phyloP scores from a whole-genome alignment of 495 filamentous ascomycete species.

The Talaromyces thailandensis region DNA sequence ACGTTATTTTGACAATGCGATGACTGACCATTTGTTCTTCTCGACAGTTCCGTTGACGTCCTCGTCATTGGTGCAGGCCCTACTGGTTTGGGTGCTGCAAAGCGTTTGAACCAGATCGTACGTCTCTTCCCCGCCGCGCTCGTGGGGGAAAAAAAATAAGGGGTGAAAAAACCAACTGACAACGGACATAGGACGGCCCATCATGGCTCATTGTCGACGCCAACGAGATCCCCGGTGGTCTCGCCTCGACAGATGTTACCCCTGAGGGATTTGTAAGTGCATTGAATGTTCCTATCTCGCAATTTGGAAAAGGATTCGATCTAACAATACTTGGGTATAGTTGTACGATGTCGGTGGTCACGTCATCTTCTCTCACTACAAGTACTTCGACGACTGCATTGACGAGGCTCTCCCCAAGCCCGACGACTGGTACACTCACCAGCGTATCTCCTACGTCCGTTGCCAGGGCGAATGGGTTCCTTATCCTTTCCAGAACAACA shows the following conservation, averaged over 20 bases:
- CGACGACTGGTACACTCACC: conserved; percentile 94
- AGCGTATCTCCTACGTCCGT: conserved; percentile 97
- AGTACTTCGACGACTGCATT: conserved; percentile 99
- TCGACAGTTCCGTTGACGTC: conserved; percentile 77
- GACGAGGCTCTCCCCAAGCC: conserved; percentile 89
- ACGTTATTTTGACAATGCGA: neutral
- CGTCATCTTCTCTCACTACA: conserved; percentile 99
- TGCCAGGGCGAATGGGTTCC: conserved; percentile 95
- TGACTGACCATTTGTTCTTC: conserved; percentile 16
- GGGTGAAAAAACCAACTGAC: conserved; percentile 12
- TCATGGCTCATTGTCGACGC: conserved; percentile 96
- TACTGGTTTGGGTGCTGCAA: conserved; percentile 92
- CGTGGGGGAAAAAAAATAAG: conserved; percentile 7
- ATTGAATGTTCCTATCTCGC: neutral
- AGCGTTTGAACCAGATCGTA: conserved; percentile 94
- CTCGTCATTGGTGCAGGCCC: conserved; percentile 98
- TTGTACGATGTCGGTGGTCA: conserved; percentile 99
- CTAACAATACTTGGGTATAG: conserved; percentile 34
- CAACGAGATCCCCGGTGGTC: conserved; percentile 88
- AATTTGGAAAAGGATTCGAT: neutral
- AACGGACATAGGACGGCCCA: conserved; percentile 55
- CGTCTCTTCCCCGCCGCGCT: conserved; percentile 21
- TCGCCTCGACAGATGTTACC: conserved; percentile 93
- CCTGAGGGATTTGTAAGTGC: conserved; percentile 92
- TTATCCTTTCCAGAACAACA: conserved; percentile 99